These are phyloP conservation scores for Malus sylvestris DNA, from an alignment of 306 rosid genomes.

Conservation along the genomic window DNA sequence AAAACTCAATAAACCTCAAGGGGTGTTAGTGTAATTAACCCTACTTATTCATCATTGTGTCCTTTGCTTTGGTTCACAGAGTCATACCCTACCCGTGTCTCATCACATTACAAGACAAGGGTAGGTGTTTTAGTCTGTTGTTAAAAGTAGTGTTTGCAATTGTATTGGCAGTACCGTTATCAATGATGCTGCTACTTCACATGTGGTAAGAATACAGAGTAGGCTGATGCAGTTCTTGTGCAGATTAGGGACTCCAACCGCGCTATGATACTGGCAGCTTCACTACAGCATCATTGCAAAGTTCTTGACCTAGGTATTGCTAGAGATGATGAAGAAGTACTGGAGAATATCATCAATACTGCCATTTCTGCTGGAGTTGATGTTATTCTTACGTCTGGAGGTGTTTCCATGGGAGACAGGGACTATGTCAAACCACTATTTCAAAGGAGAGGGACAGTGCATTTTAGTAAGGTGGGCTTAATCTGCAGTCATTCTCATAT, in stretches of 20 bases:
- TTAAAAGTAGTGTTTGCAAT: too few species aligned
- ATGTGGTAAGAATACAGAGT: background rate
- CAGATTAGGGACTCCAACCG: constrained; percentile 98
- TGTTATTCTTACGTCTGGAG: constrained; percentile 91
- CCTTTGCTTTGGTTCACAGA: background rate
- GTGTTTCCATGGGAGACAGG: constrained; percentile 98
- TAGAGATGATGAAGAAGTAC: constrained; percentile 69
- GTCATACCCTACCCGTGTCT: background rate
- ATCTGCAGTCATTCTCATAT: constrained; percentile 9
- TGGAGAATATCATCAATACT: constrained; percentile 56
- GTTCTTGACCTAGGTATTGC: constrained; percentile 77
- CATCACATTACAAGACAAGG: background rate
- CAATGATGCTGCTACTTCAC: background rate
- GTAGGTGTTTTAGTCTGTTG: background rate
- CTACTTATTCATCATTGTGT: background rate
- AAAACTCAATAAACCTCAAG: too few species aligned
- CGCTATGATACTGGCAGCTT: constrained; percentile 85
- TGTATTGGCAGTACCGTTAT: background rate
- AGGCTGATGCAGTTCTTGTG: constrained; percentile 26
- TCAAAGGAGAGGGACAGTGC: constrained; percentile 58
- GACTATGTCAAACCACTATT: constrained; percentile 75
- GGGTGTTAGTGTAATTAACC: too few species aligned
- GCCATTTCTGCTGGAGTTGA: constrained; percentile 69
- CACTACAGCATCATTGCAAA: constrained; percentile 64
- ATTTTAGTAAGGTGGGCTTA: constrained; percentile 56